Conservation (phyloP, 192 early-diverging fungal genomes). For the Gonapodya prolifera region DNA sequence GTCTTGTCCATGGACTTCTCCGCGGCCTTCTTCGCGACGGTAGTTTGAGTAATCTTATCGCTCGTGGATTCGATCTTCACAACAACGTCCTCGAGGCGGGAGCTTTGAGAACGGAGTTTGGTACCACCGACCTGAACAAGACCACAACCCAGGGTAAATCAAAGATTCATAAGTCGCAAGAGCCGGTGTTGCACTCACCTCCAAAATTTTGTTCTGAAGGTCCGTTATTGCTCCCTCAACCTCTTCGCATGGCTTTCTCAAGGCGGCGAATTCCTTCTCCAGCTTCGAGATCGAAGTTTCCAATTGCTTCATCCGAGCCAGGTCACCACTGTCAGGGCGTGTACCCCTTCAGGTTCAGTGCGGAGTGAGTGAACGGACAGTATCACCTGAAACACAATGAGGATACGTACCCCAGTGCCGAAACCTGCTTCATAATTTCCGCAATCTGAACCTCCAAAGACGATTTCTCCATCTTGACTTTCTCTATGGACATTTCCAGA, state of each 20-base stretch:
- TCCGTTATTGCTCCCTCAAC: conserved; percentile 68
- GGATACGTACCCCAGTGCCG: conserved; percentile 35
- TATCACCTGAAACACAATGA: no score
- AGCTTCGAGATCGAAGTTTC: conserved; percentile 29
- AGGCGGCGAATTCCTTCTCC: conserved; percentile 22
- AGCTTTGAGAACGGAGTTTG: conserved; percentile 71
- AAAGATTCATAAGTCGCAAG: no score
- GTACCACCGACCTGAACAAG: conserved; percentile 87
- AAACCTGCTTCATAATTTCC: conserved; percentile 55
- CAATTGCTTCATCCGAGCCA: conserved; percentile 22
- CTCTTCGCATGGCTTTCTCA: conserved; percentile 39
- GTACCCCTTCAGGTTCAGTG: conserved; percentile 5
- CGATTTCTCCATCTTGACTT: conserved; percentile 60
- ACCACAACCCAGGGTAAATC: no score
- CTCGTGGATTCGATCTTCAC: conserved; percentile 60
- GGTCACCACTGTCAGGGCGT: conserved; percentile 20
- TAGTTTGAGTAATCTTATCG: conserved; percentile 58
- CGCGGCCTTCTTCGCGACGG: conserved; percentile 57
- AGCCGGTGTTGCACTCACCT: no score
- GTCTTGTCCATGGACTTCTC: conserved; percentile 64
- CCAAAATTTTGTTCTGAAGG: conserved; percentile 80
- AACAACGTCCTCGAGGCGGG: conserved; percentile 63
- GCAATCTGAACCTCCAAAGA: conserved; percentile 47
- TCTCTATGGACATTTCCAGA: conserved; percentile 48
- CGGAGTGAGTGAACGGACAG: background rate